Conservation (phyloP, 495 filamentous ascomycete species). For the Neurospora sp. region DNA sequence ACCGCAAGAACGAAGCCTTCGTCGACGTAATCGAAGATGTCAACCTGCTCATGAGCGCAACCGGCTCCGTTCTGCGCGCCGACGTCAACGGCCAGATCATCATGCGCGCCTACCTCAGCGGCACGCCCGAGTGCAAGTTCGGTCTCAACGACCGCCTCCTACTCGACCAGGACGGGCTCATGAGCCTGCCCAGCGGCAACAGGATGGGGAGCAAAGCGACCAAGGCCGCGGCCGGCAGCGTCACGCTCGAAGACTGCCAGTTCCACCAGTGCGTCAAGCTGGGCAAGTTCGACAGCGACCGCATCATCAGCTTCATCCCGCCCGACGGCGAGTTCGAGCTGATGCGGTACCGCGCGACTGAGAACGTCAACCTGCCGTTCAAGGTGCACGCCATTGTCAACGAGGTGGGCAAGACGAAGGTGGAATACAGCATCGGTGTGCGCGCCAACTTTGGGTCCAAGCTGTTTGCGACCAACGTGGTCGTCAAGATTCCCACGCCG, state of each 20-base stretch:
- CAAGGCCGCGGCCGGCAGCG: conserved; percentile 88
- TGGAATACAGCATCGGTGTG: conserved; percentile 97
- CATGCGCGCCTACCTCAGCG: conserved; percentile 96
- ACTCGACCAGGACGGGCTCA: conserved; percentile 67
- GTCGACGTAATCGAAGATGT: conserved; percentile 86
- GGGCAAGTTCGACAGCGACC: conserved; percentile 91
- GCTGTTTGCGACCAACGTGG: conserved; percentile 95
- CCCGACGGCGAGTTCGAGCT: conserved; percentile 98
- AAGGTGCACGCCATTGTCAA: conserved; percentile 98
- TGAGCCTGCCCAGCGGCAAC: conserved; percentile 58
- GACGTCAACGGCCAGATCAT: conserved; percentile 97
- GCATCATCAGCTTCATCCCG: conserved; percentile 95
- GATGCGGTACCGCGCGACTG: conserved; percentile 98
- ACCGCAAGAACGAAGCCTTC: conserved; percentile 82
- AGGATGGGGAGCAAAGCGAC: conserved; percentile 71
- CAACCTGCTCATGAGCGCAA: conserved; percentile 95
- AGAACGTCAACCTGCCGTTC: conserved; percentile 98
- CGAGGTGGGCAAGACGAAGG: conserved; percentile 93
- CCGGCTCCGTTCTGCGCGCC: conserved; percentile 87
- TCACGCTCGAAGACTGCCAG: conserved; percentile 96
- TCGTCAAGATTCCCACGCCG: conserved; percentile 89
- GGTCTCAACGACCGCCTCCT: conserved; percentile 94
- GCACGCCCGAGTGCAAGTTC: conserved; percentile 98
- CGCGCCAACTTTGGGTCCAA: conserved; percentile 94
- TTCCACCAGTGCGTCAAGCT: conserved; percentile 99